Conservation (phyloP, 352 stramenopile genomes). For the Phytophthora nicotianae region DNA sequence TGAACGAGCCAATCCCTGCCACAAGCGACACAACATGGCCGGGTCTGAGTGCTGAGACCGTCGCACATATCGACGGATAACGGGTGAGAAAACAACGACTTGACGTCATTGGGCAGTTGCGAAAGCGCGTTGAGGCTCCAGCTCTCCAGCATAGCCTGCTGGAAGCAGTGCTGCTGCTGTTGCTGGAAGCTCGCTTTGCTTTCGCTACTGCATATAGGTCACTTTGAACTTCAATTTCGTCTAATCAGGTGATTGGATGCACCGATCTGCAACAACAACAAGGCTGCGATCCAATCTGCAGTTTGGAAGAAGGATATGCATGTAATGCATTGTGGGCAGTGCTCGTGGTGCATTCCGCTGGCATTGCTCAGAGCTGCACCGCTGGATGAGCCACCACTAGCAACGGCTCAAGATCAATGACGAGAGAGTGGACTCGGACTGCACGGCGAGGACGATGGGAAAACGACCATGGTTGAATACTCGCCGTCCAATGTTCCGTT, state of each 20-base stretch:
- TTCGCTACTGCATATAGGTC: constrained; percentile 13
- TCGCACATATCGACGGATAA: constrained; percentile 28
- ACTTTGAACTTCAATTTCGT: constrained; percentile 32
- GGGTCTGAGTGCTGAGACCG: constrained; percentile 13
- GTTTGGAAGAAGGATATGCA: constrained; percentile 21
- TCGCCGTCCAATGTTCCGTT: constrained; percentile 13
- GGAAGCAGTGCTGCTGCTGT: not conserved
- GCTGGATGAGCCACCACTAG: not conserved
- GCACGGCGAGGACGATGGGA: constrained; percentile 36
- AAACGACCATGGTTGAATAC: constrained; percentile 27
- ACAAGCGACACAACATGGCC: constrained; percentile 17
- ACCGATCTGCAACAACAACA: constrained; percentile 22
- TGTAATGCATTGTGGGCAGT: constrained; percentile 12
- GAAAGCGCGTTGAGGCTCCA: constrained; percentile 13
- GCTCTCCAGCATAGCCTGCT: too few species aligned
- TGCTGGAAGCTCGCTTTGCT: constrained; percentile 3
- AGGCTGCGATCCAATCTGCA: constrained; percentile 25
- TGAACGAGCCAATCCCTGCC: constrained; percentile 14
- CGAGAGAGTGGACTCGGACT: constrained; percentile 25
- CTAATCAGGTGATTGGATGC: constrained; percentile 35
- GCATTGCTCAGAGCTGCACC: not conserved
- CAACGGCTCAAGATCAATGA: constrained; percentile 6
- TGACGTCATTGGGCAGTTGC: constrained; percentile 25
- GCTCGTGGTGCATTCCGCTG: constrained; percentile 1
- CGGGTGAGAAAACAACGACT: constrained; percentile 28